Conservation (phyloP, 2,329 filamentous ascomycete genomes). For the Thielaviopsis populi region DNA sequence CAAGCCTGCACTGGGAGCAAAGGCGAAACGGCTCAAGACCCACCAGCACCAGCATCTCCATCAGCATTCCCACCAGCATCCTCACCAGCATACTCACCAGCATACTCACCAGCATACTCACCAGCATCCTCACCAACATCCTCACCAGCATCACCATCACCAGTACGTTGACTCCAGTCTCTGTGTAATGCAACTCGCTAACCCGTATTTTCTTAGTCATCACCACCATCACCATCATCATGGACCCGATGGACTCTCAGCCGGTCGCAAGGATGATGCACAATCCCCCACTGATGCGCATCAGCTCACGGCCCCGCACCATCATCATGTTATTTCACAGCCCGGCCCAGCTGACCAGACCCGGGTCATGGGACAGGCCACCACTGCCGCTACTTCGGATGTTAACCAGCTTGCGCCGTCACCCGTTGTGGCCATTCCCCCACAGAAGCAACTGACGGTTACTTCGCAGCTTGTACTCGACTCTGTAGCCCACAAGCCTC, state of each 20-base stretch:
- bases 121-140: constrained; percentile 23
- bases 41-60: constrained; percentile 30
- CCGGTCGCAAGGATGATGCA: not conserved
- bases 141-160: constrained; percentile 48
- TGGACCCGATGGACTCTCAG: constrained; percentile 33
- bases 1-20: constrained; percentile 45
- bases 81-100: too few relatives aligned
- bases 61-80: too few relatives aligned
- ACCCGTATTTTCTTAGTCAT: constrained; percentile 14
- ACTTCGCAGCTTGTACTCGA: constrained; percentile 57
- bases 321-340: constrained; percentile 34
- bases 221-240: constrained; percentile 43
- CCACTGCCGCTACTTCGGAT: not conserved
- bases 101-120: constrained; percentile 22
- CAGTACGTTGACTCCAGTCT: constrained; percentile 34
- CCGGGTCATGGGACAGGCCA: not conserved
- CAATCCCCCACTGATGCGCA: not conserved
- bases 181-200: not conserved
- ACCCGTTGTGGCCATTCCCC: constrained; percentile 32
- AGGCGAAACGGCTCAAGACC: constrained; percentile 54
- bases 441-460: constrained; percentile 51
- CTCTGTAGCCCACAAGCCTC: constrained; percentile 52
- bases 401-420: constrained; percentile 23
- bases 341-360: constrained; percentile 3
- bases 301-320: constrained; percentile 25